Base-by-base conservation (phyloP, 116 monocot genomes). In the Cymodocea nodosa region DNA sequence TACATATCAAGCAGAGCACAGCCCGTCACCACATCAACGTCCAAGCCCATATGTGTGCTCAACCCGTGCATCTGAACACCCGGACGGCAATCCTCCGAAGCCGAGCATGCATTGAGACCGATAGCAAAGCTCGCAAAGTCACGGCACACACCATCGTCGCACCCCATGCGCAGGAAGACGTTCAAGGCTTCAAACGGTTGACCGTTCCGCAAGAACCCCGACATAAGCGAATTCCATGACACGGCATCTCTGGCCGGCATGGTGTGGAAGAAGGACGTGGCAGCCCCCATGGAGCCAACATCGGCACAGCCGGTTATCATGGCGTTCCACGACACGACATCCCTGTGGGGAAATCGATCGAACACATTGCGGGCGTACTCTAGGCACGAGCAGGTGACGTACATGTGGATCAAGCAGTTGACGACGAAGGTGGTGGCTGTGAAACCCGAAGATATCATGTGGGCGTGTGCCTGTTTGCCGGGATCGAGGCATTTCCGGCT, bases 1-100 rank as follows among this genome's bases (percentile, higher is more conserved):
- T 92, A 92, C 84, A 92, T 84, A 54, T 87, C 92, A 2, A 82
- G 72, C 11, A 87, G 19, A 30, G 92, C 87, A 60, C 80, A 87
- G 23, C 87, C 82, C 0, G 78, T 64, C 24, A 87, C 70, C 9
- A 86, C 84, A 73, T 92, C 84, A 13, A 17, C 10, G 71, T 78
- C 72, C 10, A 92, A 53, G 6, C 82, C 84, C 59, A 66, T 52
- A 36, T 76, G 80, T 1, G 75, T 25, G 6, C 72, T 62, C 50
- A 79, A 1, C 11, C 70, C 84, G 66, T 92, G 92, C 65, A 92
- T 71, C 70, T 92, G 84, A 40, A 15, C 36, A 2, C 92, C 92
- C 51, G 80, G 39, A 19, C 56, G 25, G 25, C 15, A 23, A 15
- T 78, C 79, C 56, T 75, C 65, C 51, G 76, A 49, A 12, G 59